Evolutionary conservation across 305 asterid genomes (phyloP).

Genomic region (Fraxinus ornus): DNA sequence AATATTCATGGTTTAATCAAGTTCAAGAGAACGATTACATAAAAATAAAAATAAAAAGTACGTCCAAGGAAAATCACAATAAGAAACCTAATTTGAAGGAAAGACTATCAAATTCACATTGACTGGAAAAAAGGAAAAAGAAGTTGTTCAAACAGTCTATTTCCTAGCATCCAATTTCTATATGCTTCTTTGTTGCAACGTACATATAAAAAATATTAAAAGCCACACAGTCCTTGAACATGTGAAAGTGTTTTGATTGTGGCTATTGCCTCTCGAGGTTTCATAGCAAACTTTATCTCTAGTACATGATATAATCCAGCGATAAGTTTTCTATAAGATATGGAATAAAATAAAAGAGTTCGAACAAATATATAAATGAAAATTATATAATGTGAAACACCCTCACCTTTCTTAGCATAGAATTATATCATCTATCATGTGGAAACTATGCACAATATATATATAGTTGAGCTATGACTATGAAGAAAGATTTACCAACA

Average conservation of each 20-base stretch:
- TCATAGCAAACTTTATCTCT: conserved; percentile 75
- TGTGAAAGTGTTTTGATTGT: conserved; percentile 77
- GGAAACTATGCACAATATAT: too few species aligned
- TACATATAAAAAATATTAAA: conserved; percentile 33
- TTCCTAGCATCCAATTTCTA: background rate
- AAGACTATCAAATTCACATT: too few species aligned
- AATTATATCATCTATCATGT: background rate
- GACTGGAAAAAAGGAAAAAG: too few species aligned
- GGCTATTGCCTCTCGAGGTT: conserved; percentile 59
- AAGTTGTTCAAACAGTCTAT: too few species aligned
- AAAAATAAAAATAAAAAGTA: too few species aligned
- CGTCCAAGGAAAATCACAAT: too few species aligned
- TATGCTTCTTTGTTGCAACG: conserved; percentile 53
- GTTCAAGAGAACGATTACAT: too few species aligned
- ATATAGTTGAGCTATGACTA: too few species aligned
- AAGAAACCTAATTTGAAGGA: too few species aligned
- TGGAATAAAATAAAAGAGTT: background rate
- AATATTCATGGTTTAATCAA: too few species aligned
- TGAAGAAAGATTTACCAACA: too few species aligned
- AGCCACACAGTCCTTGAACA: conserved; percentile 76
- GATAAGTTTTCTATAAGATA: background rate
- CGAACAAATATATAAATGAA: background rate
- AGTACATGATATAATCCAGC: conserved; percentile 47
- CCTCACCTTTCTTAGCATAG: background rate
- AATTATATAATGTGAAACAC: background rate